A percentile compares a stretch with the other conserved stretches of the same genome.
These are phyloP conservation scores for Aspergillus sparsus DNA, from an alignment of 495 filamentous ascomycete genomes.

Conservation along the genomic window DNA sequence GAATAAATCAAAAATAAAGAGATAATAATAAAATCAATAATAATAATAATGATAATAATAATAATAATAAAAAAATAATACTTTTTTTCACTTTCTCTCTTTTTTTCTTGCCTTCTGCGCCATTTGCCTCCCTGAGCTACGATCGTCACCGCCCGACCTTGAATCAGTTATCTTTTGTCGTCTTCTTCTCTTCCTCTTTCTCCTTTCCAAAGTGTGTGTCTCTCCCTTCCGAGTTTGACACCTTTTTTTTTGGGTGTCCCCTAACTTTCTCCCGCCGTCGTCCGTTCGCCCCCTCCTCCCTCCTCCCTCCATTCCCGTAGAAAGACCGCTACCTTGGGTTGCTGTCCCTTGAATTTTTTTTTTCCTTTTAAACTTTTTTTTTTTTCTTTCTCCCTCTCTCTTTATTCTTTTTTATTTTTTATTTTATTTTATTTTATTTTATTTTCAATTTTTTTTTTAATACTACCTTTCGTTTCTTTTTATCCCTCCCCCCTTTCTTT, in stretches of 20 bases:
- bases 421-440: conserved; percentile 23
- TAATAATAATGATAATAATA: conserved; percentile 11
- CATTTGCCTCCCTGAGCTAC: conserved; percentile 40
- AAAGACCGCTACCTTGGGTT: conserved; percentile 25
- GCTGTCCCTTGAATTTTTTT: conserved; percentile 23
- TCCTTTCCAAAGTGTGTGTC: conserved; percentile 5
- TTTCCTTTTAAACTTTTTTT: conserved; percentile 26
- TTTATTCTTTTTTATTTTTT: conserved; percentile 26
- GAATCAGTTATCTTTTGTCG: conserved; percentile 16
- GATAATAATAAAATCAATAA: conserved; percentile 10
- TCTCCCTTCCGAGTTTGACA: conserved; percentile 14
- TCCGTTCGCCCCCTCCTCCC: conserved; percentile 30
- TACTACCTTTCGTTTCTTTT: conserved; percentile 26
- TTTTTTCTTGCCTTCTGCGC: conserved; percentile 17
- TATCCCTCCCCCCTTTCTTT: conserved; percentile 24
- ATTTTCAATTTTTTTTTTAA: conserved; percentile 27
- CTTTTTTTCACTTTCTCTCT: conserved; percentile 17
- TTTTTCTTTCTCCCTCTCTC: conserved; percentile 25
- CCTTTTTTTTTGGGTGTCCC: conserved; percentile 29
- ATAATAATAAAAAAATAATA: conserved; percentile 8
- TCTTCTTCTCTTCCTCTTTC: conserved; percentile 23
- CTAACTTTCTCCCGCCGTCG: conserved; percentile 34
- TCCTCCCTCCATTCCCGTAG: conserved; percentile 35
- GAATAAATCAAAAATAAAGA: conserved; percentile 2
- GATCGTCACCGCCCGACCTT: conserved; percentile 35